A percentile compares a stretch with the other conserved stretches of the same genome.
Conservation (phyloP, 129 eudicot genomes). For the Flaveria robusta region DNA sequence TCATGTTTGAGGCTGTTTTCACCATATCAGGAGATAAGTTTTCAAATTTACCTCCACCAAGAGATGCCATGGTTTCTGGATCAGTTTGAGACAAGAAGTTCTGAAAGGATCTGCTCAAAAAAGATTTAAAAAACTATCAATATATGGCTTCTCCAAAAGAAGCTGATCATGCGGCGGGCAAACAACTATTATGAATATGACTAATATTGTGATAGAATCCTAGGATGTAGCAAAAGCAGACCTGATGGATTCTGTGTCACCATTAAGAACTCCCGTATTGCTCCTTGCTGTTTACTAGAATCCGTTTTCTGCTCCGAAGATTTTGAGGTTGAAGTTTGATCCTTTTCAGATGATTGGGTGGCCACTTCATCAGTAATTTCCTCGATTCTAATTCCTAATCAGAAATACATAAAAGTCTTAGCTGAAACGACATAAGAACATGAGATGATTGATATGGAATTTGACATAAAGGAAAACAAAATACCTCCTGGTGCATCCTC, state of each 20-base stretch:
- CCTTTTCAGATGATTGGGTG: constrained; percentile 37
- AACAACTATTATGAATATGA: background rate
- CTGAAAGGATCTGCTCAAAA: constrained; percentile 66
- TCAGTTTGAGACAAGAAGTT: constrained; percentile 72
- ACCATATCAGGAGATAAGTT: constrained; percentile 81
- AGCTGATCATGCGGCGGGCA: background rate
- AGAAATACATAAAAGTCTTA: constrained; percentile 7
- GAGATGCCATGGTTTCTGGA: constrained; percentile 74
- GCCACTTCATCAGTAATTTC: constrained; percentile 79
- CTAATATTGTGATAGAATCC: background rate
- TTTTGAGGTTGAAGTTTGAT: constrained; percentile 39
- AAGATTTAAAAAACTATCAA: constrained; percentile 15
- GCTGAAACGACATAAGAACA: background rate
- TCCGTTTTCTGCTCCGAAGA: constrained; percentile 42
- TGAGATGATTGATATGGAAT: constrained; percentile 5
- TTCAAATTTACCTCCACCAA: constrained; percentile 62
- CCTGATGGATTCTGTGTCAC: constrained; percentile 89
- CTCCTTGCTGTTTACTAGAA: constrained; percentile 36
- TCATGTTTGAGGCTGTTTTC: constrained; percentile 71
- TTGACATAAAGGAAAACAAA: constrained; percentile 7
- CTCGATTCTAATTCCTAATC: constrained; percentile 77
- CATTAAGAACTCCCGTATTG: constrained; percentile 43
- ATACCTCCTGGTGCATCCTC: constrained; percentile 57
- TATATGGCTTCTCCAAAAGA: constrained; percentile 5
- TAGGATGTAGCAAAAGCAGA: constrained; percentile 14